phyloP scores from a whole-genome alignment of 116 monocot species.

The Dioscorea cayenensis region DNA sequence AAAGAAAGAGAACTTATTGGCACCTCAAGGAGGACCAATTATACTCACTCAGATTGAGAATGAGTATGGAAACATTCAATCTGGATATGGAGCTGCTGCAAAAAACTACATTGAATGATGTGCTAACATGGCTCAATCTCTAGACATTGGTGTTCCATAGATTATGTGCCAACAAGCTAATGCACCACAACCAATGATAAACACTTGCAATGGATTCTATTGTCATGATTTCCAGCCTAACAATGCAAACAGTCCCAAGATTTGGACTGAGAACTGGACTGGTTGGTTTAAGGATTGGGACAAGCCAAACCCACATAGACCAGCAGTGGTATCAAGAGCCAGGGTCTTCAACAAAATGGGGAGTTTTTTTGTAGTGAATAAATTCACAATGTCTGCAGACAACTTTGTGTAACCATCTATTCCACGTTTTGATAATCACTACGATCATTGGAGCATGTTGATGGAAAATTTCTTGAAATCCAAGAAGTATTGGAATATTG shows the following conservation, averaged over 20 bases:
- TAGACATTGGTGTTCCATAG: slow-evolving; percentile 23
- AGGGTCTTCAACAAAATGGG: no score
- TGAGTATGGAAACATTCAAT: slow-evolving; percentile 22
- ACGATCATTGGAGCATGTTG: no score
- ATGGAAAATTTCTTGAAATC: no score
- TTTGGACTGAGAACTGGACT: slow-evolving; percentile 9
- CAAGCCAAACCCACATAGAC: slow-evolving; percentile 28
- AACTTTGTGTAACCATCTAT: no score
- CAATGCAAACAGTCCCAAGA: slow-evolving; percentile 2
- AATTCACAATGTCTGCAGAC: no score
- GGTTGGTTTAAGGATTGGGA: slow-evolving; percentile 39
- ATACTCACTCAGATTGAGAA: slow-evolving; percentile 51
- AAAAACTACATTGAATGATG: slow-evolving; percentile 27
- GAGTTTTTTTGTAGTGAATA: no score
- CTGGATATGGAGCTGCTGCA: slow-evolving; percentile 20
- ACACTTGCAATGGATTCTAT: slow-evolving; percentile 13
- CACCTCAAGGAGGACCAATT: slow-evolving; percentile 58
- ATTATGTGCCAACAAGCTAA: slow-evolving; percentile 39
- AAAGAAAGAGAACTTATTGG: slow-evolving; percentile 33
- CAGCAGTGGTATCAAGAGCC: no score
- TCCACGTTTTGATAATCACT: no score
- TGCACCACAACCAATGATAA: slow-evolving; percentile 30
- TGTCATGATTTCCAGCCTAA: slow-evolving; percentile 5
- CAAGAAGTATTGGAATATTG: no score
- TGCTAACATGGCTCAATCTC: slow-evolving; percentile 27